Conservation (phyloP, 192 early-diverging fungal species). For the Backusella tuberculispora region DNA sequence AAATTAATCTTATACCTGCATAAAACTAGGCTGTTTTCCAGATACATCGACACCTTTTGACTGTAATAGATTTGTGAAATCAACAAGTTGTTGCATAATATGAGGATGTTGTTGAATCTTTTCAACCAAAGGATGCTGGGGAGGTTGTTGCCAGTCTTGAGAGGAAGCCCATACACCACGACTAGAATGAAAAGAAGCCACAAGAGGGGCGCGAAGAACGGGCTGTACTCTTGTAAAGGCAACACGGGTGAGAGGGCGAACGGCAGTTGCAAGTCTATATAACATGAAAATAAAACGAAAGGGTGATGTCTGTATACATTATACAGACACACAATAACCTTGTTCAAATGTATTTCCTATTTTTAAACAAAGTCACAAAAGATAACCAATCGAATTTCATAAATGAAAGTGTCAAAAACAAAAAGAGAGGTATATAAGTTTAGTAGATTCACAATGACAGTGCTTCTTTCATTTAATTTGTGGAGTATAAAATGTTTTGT, state of each 20-base stretch:
- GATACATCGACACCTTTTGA: constrained; percentile 32
- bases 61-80: constrained; percentile 33
- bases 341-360: too few relatives aligned
- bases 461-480: too few relatives aligned
- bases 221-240: background rate
- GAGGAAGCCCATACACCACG: background rate
- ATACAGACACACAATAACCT: too few relatives aligned
- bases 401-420: too few relatives aligned
- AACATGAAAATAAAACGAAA: background rate
- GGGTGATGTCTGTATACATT: too few relatives aligned
- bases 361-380: background rate
- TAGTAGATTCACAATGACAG: too few relatives aligned
- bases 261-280: background rate
- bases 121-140: constrained; percentile 33
- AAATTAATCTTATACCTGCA: constrained; percentile 25
- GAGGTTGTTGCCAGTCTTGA: constrained; percentile 18
- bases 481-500: too few relatives aligned
- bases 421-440: too few relatives aligned
- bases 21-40: constrained; percentile 26
- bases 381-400: too few relatives aligned
- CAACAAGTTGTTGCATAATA: constrained; percentile 32
- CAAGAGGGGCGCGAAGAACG: background rate
- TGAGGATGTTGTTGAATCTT: constrained; percentile 33
- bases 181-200: background rate
- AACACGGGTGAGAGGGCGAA: background rate